phyloP scores from a whole-genome alignment of 2,329 filamentous ascomycete species.

The Pyricularia pennisetigena region DNA sequence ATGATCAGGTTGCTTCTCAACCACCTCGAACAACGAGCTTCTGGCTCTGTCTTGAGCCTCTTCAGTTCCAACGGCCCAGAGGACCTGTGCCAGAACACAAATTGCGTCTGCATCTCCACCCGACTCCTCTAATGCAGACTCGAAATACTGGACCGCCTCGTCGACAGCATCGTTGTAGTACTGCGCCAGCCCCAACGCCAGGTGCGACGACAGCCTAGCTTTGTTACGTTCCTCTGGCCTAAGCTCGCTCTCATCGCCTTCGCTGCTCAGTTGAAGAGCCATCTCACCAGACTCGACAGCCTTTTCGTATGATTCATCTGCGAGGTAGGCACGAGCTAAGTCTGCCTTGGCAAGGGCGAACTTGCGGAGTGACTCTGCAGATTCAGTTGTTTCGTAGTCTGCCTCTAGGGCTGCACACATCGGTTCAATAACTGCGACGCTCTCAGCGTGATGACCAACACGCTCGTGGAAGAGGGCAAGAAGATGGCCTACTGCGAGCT shows the following conservation, averaged over 20 bases:
- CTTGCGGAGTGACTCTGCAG: conserved; percentile 57
- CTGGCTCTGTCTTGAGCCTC: conserved; percentile 67
- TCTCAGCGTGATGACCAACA: conserved; percentile 54
- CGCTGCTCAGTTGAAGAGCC: conserved; percentile 67
- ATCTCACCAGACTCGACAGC: conserved; percentile 75
- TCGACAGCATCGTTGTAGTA: conserved; percentile 60
- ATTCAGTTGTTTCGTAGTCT: conserved; percentile 79
- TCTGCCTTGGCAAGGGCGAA: conserved; percentile 83
- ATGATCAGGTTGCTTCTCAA: conserved; percentile 65
- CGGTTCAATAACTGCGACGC: conserved; percentile 52
- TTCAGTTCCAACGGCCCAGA: conserved; percentile 81
- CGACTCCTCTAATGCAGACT: conserved; percentile 69
- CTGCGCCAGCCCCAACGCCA: conserved; percentile 76
- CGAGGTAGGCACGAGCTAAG: conserved; percentile 73
- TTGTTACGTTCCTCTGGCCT: conserved; percentile 55
- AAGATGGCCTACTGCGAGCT: conserved; percentile 68
- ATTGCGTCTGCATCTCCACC: conserved; percentile 70
- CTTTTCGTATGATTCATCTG: conserved; percentile 50
- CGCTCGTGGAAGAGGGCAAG: conserved; percentile 75
- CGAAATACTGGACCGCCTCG: conserved; percentile 69
- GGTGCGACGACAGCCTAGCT: conserved; percentile 70
- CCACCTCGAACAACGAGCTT: conserved; percentile 68
- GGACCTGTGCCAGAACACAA: conserved; percentile 78
- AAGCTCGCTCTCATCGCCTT: conserved; percentile 58
- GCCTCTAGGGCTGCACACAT: conserved; percentile 65